A percentile compares a stretch with the other conserved stretches of the same genome.
These are phyloP conservation scores for Arthrobotrys conoides DNA, from an alignment of 2,329 filamentous ascomycete genomes.

Conservation along the genomic window DNA sequence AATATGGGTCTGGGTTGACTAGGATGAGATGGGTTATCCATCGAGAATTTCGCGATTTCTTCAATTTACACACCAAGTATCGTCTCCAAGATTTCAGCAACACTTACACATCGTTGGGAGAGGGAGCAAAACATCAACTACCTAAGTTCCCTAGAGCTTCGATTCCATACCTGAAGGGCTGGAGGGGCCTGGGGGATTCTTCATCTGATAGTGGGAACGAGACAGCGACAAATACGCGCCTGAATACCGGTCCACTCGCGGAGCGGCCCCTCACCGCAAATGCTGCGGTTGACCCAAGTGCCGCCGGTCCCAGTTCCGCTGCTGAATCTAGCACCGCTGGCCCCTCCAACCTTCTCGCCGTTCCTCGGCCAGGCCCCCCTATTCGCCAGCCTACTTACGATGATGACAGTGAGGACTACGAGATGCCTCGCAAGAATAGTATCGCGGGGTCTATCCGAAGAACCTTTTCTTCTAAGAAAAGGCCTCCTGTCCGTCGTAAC, in stretches of 20 bases:
- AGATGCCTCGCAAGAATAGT: slow-evolving; percentile 57
- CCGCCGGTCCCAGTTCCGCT: slow-evolving; percentile 23
- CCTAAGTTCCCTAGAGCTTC: slow-evolving; percentile 90
- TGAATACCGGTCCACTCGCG: slow-evolving; percentile 29
- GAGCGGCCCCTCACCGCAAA: slow-evolving; percentile 49
- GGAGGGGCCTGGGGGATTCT: slow-evolving; percentile 81
- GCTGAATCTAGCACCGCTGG: slow-evolving; percentile 16
- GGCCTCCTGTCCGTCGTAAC: slow-evolving; percentile 68
- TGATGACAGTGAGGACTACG: slow-evolving; percentile 69
- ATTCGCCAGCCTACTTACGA: slow-evolving; percentile 69
- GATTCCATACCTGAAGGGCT: slow-evolving; percentile 88
- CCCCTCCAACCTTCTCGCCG: slow-evolving; percentile 6
- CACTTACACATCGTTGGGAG: slow-evolving; percentile 77
- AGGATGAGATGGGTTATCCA: slow-evolving; percentile 97
- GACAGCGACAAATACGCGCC: slow-evolving; percentile 57
- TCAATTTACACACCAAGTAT: slow-evolving; percentile 93
- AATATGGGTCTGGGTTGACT: slow-evolving; percentile 95
- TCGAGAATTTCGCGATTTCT: slow-evolving; percentile 87
- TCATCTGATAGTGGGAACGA: slow-evolving; percentile 64
- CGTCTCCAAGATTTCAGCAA: slow-evolving; percentile 87
- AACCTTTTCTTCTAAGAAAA: slow-evolving; percentile 68
- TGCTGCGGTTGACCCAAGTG: slow-evolving; percentile 29
- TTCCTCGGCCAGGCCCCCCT: slow-evolving; percentile 18
- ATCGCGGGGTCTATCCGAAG: slow-evolving; percentile 52
- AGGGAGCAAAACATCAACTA: slow-evolving; percentile 80